Conservation (phyloP, 2,329 filamentous ascomycete species). For the Arthroderma sp. region DNA sequence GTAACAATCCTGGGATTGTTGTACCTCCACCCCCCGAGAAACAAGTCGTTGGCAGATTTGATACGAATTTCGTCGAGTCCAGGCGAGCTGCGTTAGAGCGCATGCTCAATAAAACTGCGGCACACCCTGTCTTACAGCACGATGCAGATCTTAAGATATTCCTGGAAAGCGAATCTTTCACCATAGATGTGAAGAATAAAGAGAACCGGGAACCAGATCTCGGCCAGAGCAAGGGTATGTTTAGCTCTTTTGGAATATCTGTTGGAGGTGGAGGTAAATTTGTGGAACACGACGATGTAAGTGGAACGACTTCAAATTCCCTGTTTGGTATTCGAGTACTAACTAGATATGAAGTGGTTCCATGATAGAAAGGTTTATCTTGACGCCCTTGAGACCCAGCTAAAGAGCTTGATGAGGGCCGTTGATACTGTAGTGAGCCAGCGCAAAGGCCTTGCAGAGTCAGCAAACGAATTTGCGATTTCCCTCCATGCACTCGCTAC, state of each 20-base stretch:
- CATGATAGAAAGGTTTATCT: conserved; percentile 92
- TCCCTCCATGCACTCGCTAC: conserved; percentile 86
- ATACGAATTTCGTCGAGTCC: conserved; percentile 91
- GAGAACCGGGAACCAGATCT: conserved; percentile 78
- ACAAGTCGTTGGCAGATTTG: conserved; percentile 90
- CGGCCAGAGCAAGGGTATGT: conserved; percentile 82
- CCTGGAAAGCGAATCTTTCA: conserved; percentile 90
- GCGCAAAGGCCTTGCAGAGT: conserved; percentile 84
- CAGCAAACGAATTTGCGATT: conserved; percentile 81
- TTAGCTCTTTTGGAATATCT: conserved; percentile 69
- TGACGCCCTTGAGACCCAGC: conserved; percentile 81
- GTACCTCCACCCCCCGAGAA: conserved; percentile 95
- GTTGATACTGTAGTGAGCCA: conserved; percentile 88
- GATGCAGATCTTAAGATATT: conserved; percentile 93
- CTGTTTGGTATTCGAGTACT: conserved; percentile 9
- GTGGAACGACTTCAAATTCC: conserved; percentile 19
- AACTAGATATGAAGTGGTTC: conserved; percentile 58
- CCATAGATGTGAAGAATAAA: conserved; percentile 93
- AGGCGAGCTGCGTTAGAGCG: conserved; percentile 82
- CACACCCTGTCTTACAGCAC: conserved; percentile 79
- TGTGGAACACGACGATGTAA: conserved; percentile 89
- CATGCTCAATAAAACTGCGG: conserved; percentile 93
- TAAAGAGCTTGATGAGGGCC: conserved; percentile 80
- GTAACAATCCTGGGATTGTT: conserved; percentile 87
- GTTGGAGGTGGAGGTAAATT: conserved; percentile 74